These are phyloP conservation scores for Mycena chlorophos DNA, from an alignment of 768 basidiomycete species.

Conservation along the genomic window DNA sequence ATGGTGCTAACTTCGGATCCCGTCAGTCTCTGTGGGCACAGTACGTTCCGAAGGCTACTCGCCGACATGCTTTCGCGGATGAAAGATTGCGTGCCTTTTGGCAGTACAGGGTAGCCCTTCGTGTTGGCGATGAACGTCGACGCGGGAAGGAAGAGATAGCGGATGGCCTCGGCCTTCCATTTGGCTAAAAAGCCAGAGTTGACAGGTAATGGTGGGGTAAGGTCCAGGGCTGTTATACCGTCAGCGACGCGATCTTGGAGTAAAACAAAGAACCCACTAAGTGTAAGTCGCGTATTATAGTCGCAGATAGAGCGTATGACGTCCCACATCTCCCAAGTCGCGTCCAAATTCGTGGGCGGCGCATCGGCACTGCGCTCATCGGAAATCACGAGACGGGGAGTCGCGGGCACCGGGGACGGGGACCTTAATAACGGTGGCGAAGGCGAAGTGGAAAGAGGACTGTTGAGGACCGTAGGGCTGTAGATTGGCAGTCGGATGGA, in stretches of 20 bases:
- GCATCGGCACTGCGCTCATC: slow-evolving; percentile 37
- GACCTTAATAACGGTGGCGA: slow-evolving; percentile 10
- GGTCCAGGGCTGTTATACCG: slow-evolving; percentile 72
- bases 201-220: slow-evolving; percentile 84
- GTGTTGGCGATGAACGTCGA: slow-evolving; percentile 92
- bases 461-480: slow-evolving; percentile 59
- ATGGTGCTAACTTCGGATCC: slow-evolving; percentile 58
- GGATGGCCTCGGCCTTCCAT: slow-evolving; percentile 94
- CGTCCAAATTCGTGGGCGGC: slow-evolving; percentile 60
- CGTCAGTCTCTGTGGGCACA: slow-evolving; percentile 19
- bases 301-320: slow-evolving; percentile 87
- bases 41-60: slow-evolving; percentile 32
- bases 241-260: slow-evolving; percentile 3
- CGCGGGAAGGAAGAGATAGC: slow-evolving; percentile 84
- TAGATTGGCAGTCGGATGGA: slow-evolving; percentile 84
- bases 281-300: slow-evolving; percentile 70
- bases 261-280: slow-evolving; percentile 50
- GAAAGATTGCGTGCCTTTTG: slow-evolving; percentile 90
- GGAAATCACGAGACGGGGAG: slow-evolving; percentile 41
- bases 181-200: slow-evolving; percentile 73
- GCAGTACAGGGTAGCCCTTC: slow-evolving; percentile 95
- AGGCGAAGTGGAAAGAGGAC: slow-evolving; percentile 25
- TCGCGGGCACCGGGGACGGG: slow-evolving; percentile 20
- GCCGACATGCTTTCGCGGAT: slow-evolving; percentile 88
- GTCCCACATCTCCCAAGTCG: slow-evolving; percentile 99